Percentiles rank a stretch among this genome's conserved stretches.
Conservation (phyloP, 2,329 filamentous ascomycete species). For the Arthrobotrys conoides region DNA sequence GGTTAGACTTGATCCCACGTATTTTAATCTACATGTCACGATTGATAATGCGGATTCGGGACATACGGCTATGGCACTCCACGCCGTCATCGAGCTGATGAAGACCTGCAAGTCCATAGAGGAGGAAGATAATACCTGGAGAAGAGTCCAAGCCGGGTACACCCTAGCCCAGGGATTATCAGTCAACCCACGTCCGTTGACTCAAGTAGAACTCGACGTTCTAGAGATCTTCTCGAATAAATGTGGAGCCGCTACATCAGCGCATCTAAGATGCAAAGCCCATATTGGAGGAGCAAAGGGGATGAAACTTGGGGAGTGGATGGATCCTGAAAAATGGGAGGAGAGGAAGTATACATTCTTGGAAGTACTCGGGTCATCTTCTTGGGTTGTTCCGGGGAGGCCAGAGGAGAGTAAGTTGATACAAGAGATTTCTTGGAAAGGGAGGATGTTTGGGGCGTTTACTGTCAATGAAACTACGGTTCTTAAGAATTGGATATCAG, state of each 20-base stretch:
- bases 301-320: conserved; percentile 67
- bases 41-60: conserved; percentile 71
- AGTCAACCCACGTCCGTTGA: conserved; percentile 22
- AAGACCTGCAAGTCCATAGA: conserved; percentile 62
- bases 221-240: conserved; percentile 66
- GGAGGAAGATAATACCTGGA: conserved; percentile 65
- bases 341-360: conserved; percentile 67
- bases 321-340: conserved; percentile 65
- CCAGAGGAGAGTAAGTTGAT: conserved; percentile 68
- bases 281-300: conserved; percentile 66
- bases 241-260: conserved; percentile 66
- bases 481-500: conserved; percentile 68
- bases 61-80: conserved; percentile 70
- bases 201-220: not conserved
- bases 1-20: conserved; percentile 68
- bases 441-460: conserved; percentile 71
- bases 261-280: conserved; percentile 67
- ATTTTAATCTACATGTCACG: conserved; percentile 71
- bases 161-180: conserved; percentile 65
- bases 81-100: conserved; percentile 67
- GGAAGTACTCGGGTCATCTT: conserved; percentile 65
- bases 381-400: conserved; percentile 68
- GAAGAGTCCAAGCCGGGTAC: conserved; percentile 68
- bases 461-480: conserved; percentile 68
- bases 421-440: conserved; percentile 69